Evolutionary conservation across 345 rosid genomes (phyloP).

Genomic region (Gossypium rotundifolium): DNA sequence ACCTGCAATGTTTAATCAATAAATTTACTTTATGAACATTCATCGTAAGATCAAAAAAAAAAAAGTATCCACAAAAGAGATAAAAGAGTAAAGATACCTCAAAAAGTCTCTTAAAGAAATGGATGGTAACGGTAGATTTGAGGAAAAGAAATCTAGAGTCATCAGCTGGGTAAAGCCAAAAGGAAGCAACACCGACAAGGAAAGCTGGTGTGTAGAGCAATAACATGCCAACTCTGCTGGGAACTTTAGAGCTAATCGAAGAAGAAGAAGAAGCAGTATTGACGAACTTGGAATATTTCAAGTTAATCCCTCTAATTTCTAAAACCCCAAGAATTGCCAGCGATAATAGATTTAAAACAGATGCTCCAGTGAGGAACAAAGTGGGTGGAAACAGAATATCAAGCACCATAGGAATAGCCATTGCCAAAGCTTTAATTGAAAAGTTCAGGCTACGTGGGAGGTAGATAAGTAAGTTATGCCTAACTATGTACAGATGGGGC

Average conservation of each 20-base stretch:
- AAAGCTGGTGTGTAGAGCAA: constrained; percentile 51
- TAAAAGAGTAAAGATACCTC: constrained; percentile 26
- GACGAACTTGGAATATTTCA: constrained; percentile 62
- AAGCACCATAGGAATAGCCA: constrained; percentile 1
- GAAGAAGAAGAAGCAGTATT: neutral
- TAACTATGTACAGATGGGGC: too few relatives aligned
- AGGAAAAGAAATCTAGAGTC: constrained; percentile 44
- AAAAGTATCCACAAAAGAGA: too few relatives aligned
- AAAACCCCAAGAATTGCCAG: constrained; percentile 28
- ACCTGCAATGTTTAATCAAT: constrained; percentile 8
- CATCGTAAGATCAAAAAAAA: too few relatives aligned
- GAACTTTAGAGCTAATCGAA: constrained; percentile 12
- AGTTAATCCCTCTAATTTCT: constrained; percentile 43
- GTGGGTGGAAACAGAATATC: constrained; percentile 33
- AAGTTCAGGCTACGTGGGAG: too few relatives aligned
- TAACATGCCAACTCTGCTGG: constrained; percentile 60
- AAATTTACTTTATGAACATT: neutral
- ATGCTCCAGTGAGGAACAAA: constrained; percentile 28
- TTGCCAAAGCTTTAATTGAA: neutral
- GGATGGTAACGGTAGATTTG: constrained; percentile 43
- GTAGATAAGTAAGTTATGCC: too few relatives aligned
- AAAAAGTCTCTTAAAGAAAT: constrained; percentile 59
- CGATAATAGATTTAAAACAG: constrained; percentile 24
- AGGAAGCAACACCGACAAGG: constrained; percentile 44
- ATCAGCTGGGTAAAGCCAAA: constrained; percentile 34